phyloP scores from a whole-genome alignment of 306 rosid species.

The Herpetospermum pedunculosum region DNA sequence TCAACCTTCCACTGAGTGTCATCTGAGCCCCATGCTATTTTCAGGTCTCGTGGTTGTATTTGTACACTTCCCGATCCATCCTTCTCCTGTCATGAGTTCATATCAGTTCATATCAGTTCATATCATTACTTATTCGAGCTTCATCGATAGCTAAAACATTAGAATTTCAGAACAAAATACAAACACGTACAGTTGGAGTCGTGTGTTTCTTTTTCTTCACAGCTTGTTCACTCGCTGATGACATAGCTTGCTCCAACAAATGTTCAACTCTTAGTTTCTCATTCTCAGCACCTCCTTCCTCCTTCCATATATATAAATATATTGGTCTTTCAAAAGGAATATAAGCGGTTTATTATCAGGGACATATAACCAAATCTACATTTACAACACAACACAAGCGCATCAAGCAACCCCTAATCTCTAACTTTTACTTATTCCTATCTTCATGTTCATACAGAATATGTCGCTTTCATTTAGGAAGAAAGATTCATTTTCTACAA shows the following conservation, averaged over 20 bases:
- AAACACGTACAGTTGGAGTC: background rate
- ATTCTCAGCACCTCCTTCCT: background rate
- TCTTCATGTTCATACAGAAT: background rate
- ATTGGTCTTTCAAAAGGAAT: background rate
- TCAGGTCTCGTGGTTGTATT: background rate
- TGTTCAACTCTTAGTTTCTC: background rate
- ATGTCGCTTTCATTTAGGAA: background rate
- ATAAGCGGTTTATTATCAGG: background rate
- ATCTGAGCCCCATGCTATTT: conserved; percentile 3
- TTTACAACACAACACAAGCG: background rate
- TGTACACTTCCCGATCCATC: background rate
- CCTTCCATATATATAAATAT: background rate
- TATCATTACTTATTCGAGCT: background rate
- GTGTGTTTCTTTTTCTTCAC: background rate
- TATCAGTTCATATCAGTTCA: background rate
- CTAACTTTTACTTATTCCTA: background rate
- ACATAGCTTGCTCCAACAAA: background rate
- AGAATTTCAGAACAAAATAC: background rate
- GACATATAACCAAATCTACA: background rate
- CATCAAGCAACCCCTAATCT: background rate
- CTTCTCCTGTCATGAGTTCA: background rate
- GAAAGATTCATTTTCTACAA: background rate
- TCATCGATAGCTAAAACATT: background rate
- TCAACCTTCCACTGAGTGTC: background rate
- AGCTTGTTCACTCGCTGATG: background rate